Conservation (phyloP, 106 monocot genomes). For the Phalaenopsis equestris region DNA sequence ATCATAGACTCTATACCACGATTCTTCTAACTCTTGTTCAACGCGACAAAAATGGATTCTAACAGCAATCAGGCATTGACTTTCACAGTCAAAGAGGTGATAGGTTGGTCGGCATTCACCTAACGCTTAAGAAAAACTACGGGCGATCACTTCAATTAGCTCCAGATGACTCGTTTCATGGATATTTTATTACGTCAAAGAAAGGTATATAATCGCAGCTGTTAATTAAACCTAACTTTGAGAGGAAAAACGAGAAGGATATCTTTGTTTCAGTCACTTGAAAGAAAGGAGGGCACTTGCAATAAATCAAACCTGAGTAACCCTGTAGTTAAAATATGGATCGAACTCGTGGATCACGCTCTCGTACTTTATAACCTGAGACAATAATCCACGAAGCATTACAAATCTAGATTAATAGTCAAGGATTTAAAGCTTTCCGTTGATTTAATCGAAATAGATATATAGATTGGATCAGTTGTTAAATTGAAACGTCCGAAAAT, state of each 20-base stretch:
- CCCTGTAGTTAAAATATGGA: constrained; percentile 99
- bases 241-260: neutral
- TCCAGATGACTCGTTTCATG: neutral
- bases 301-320: constrained; percentile 68
- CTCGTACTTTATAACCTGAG: constrained; percentile 95
- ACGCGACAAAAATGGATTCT: neutral
- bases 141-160: neutral
- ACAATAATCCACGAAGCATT: neutral
- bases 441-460: neutral
- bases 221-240: neutral
- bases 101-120: neutral
- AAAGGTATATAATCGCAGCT: neutral
- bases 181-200: neutral
- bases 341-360: constrained; percentile 99
- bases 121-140: neutral
- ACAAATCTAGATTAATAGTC: neutral
- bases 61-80: neutral
- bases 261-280: neutral
- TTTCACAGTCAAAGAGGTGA: neutral
- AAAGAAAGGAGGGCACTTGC: neutral
- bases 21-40: neutral
- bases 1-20: neutral
- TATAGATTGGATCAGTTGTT: constrained; percentile 10
- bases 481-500: neutral
- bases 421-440: neutral